These are phyloP conservation scores for Tulasnella sp. DNA, from an alignment of 768 basidiomycete species.

Conservation along the genomic window DNA sequence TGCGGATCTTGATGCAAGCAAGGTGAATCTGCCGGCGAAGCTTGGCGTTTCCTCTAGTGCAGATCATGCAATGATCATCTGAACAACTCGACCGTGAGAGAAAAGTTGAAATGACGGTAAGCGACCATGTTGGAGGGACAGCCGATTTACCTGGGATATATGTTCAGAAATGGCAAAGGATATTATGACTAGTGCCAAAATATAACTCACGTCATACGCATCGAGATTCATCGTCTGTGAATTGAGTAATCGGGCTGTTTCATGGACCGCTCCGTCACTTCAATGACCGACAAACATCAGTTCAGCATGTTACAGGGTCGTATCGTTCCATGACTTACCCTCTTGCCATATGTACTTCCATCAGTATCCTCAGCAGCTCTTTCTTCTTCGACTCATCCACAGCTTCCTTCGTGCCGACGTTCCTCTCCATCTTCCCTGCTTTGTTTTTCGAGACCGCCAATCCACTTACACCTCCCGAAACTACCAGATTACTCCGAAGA, in stretches of 20 bases:
- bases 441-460: neutral
- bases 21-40: too few species aligned
- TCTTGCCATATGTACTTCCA: slow-evolving; percentile 73
- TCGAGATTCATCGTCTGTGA: slow-evolving; percentile 73
- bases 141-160: slow-evolving; percentile 45
- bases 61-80: slow-evolving; percentile 56
- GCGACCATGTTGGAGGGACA: slow-evolving; percentile 65
- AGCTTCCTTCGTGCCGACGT: slow-evolving; percentile 23
- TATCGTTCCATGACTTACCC: too few species aligned
- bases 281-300: neutral
- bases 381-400: slow-evolving; percentile 40
- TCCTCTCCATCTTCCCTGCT: neutral
- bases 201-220: slow-evolving; percentile 51
- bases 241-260: slow-evolving; percentile 57
- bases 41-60: too few species aligned
- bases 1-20: too few species aligned
- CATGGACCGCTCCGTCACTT: slow-evolving; percentile 42
- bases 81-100: slow-evolving; percentile 64
- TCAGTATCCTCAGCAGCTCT: slow-evolving; percentile 50
- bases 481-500: slow-evolving; percentile 42
- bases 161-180: neutral
- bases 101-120: slow-evolving; percentile 60
- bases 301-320: slow-evolving; percentile 1
- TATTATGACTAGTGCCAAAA: neutral
- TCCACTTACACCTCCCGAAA: slow-evolving; percentile 22